Percentiles rank a stretch among this genome's conserved stretches.
These are phyloP conservation scores for Anaeromyces robustus DNA, from an alignment of 192 early-diverging fungal genomes.

Conservation along the genomic window DNA sequence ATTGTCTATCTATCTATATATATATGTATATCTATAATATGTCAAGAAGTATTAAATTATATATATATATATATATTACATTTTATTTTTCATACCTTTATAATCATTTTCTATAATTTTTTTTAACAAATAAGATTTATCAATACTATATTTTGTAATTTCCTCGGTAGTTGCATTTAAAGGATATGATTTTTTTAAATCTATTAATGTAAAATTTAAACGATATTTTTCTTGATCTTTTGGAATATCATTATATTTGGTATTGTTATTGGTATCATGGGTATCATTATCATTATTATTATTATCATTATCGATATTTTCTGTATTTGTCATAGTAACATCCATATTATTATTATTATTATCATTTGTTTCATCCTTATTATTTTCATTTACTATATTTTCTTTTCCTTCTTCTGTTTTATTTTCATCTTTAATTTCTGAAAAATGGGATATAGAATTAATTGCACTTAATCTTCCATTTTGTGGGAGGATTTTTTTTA, in stretches of 20 bases:
- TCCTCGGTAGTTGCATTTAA: constrained; percentile 43
- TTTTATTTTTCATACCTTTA: constrained; percentile 2
- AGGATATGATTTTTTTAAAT: constrained; percentile 71
- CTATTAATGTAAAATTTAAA: constrained; percentile 49
- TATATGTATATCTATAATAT: too few species aligned
- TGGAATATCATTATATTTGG: not conserved
- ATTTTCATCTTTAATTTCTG: constrained; percentile 20
- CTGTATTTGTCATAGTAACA: not conserved
- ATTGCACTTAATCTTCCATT: constrained; percentile 20
- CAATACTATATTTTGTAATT: constrained; percentile 62
- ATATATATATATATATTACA: not conserved
- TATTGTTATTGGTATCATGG: too few species aligned
- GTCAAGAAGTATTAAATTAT: too few species aligned
- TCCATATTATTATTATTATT: not conserved
- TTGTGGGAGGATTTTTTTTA: constrained; percentile 27
- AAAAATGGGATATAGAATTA: constrained; percentile 41
- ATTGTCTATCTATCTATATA: too few species aligned
- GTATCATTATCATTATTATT: not conserved
- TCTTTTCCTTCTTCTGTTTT: not conserved
- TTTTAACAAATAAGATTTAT: constrained; percentile 73
- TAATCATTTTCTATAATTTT: constrained; percentile 27
- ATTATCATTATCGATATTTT: not conserved
- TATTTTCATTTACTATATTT: not conserved
- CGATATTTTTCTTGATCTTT: constrained; percentile 4
- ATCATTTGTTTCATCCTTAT: not conserved